Evolutionary conservation across 768 basidiomycete genomes (phyloP).

Genomic region (Naganishia kalamii): DNA sequence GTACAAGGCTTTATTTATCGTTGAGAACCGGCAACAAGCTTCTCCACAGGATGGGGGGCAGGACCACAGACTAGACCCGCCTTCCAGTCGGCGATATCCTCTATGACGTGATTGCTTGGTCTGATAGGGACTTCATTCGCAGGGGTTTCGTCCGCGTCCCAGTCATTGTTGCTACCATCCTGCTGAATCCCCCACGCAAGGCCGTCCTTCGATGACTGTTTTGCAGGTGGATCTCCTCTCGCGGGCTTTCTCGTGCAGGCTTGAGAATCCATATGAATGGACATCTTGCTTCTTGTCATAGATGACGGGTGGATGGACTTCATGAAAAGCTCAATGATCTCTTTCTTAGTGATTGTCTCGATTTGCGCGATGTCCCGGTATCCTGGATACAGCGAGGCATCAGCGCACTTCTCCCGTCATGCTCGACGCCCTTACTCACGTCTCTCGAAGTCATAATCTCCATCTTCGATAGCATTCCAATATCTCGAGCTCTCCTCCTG

Average conservation of each 20-base stretch:
- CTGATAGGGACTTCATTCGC: constrained; percentile 50
- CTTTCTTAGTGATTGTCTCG: constrained; percentile 62
- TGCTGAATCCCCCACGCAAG: constrained; percentile 53
- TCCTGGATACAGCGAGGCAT: constrained; percentile 50
- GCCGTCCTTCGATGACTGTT: too few relatives aligned
- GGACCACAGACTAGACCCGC: constrained; percentile 55
- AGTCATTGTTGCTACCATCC: constrained; percentile 58
- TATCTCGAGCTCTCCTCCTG: constrained; percentile 64
- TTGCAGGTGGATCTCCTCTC: too few relatives aligned
- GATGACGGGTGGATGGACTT: constrained; percentile 65
- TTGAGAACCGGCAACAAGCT: constrained; percentile 23
- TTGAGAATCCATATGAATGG: constrained; percentile 71
- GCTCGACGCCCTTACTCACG: too few relatives aligned
- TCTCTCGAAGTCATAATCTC: constrained; percentile 79
- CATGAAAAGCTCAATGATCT: constrained; percentile 66
- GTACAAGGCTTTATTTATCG: too few relatives aligned
- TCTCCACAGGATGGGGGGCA: constrained; percentile 58
- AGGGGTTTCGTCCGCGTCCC: too few relatives aligned
- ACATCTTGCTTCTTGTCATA: constrained; percentile 67
- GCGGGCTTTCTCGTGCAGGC: too few relatives aligned
- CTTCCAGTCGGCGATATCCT: constrained; percentile 65
- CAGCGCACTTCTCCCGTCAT: too few relatives aligned
- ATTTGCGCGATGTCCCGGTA: constrained; percentile 64
- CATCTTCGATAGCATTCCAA: constrained; percentile 64
- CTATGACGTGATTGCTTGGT: constrained; percentile 57